Evolutionary conservation across 73 alveolate species (phyloP), one percentile per base, ranked within the genome.

Genomic region (Paramecium tetraurelia): DNA sequence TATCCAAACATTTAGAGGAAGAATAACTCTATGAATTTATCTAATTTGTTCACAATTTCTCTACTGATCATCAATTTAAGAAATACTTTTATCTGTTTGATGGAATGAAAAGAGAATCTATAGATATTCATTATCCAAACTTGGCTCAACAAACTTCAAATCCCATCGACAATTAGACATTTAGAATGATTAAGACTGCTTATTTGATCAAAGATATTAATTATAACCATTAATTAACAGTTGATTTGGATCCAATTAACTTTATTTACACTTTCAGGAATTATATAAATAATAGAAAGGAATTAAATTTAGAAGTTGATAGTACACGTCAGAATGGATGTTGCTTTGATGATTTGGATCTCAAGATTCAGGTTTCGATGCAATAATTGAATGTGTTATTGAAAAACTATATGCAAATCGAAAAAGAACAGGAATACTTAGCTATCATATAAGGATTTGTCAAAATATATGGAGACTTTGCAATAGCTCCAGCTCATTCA

Each of bases 401-500:
- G 10, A 46, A 41, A 22, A 44, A 46, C 4, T 80, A 80, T 46
- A 24, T 41, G 43, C 10, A 80, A 48, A 48, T 80, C 1, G 90
- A 80, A 35, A 80, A 40, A 20, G 76, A 80, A 48, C 10, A 41
- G 16, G 72, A 46, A 4, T 80, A 80, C 24, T 80, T 80, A 46
- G n/a, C 48, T 10, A 80, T 48, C 12, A 43, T 80, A 9, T 24
- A 80, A 22, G 46, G 57, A 48, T 80, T 80, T 44, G 10, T 80
- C 2, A 80, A 46, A 46, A 40, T 80, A 24, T 80, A 80, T 44
- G 57, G 33, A 44, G 90, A 80, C 12, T 80, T 44, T 46, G 72
- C 75, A 40, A 31, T 80, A 43, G 90, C 90, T 27, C 90, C 90
- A 24, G 90, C 90, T 80, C 90, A 80, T 80, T 80, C 90, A 10